phyloP scores from a whole-genome alignment of 1,284 basidiomycete genomes.

The Malassezia furfur region DNA sequence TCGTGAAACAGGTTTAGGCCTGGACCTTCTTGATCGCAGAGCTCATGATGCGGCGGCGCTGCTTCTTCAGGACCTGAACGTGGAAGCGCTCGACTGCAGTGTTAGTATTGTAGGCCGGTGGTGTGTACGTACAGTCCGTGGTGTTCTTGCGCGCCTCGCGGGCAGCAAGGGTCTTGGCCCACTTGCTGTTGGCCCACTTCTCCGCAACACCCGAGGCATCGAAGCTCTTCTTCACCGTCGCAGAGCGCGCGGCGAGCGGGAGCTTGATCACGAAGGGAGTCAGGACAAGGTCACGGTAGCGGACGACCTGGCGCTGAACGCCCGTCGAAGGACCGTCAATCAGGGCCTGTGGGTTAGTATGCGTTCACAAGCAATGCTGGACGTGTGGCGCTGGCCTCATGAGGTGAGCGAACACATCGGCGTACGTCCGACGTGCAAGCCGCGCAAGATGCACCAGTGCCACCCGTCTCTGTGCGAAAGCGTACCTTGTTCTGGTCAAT shows the following conservation, averaged over 20 bases:
- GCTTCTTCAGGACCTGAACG: conserved; percentile 54
- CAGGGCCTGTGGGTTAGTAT: conserved; percentile 61
- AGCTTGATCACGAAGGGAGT: conserved; percentile 78
- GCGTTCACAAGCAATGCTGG: too few species aligned
- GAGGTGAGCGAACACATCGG: too few species aligned
- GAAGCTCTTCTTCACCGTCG: conserved; percentile 73
- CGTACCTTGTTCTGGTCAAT: conserved; percentile 97
- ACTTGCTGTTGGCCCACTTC: conserved; percentile 68
- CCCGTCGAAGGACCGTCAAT: conserved; percentile 85
- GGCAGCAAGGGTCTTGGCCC: conserved; percentile 83
- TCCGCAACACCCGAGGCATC: conserved; percentile 68
- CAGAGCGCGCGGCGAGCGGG: conserved; percentile 74
- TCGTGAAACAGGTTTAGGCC: conserved; percentile 24
- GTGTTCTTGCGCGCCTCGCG: conserved; percentile 65
- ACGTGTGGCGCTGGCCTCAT: too few species aligned
- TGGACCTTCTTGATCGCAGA: conserved; percentile 37
- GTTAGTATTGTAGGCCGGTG: conserved; percentile 1
- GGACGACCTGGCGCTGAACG: conserved; percentile 81
- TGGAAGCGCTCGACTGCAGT: conserved; percentile 62
- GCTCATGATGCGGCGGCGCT: conserved; percentile 50
- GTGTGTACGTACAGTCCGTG: conserved; percentile 58
- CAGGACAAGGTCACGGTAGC: conserved; percentile 84
- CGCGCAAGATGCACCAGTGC: background rate
- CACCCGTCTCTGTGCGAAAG: conserved; percentile 17
- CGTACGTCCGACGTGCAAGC: background rate